Conservation (phyloP, 345 rosid species). For the Hevea brasiliensis region DNA sequence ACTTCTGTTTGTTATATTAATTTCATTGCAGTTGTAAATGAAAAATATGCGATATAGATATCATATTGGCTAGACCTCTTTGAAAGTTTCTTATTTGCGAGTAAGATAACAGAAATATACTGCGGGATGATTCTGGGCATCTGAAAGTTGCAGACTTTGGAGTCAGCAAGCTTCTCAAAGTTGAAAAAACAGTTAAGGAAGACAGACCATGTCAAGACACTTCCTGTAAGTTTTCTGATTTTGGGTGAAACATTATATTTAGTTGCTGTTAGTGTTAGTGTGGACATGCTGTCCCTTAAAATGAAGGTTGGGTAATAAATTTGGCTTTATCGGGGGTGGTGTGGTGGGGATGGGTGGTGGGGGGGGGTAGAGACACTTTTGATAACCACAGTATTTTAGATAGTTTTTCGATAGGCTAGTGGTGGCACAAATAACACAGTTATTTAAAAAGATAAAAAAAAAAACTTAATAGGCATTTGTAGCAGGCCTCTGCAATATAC, state of each 20-base stretch:
- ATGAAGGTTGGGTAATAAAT: background rate
- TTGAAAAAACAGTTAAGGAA: slow-evolving; percentile 58
- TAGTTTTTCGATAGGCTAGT: background rate
- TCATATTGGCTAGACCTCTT: slow-evolving; percentile 26
- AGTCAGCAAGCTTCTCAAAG: slow-evolving; percentile 60
- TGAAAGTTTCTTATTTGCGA: slow-evolving; percentile 41
- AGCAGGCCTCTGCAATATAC: slow-evolving; percentile 5
- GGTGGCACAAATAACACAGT: background rate
- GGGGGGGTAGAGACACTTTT: background rate
- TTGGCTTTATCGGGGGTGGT: slow-evolving; percentile 11
- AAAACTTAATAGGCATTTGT: background rate
- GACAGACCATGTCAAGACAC: slow-evolving; percentile 55
- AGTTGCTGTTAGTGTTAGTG: background rate
- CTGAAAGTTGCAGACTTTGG: slow-evolving; percentile 77
- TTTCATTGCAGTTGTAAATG: slow-evolving; percentile 12
- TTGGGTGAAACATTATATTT: background rate
- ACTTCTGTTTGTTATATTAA: background rate
- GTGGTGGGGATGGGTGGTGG: no score
- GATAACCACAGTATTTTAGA: background rate
- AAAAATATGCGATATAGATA: background rate
- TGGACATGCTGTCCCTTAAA: background rate
- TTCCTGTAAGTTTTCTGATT: slow-evolving; percentile 52
- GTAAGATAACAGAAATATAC: slow-evolving; percentile 67
- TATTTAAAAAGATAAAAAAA: no score
- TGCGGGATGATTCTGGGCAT: slow-evolving; percentile 78